Evolutionary conservation across 441 rosid genomes (phyloP), one percentile per base, ranked within the genome.

Genomic region (Erodium trifolium): DNA sequence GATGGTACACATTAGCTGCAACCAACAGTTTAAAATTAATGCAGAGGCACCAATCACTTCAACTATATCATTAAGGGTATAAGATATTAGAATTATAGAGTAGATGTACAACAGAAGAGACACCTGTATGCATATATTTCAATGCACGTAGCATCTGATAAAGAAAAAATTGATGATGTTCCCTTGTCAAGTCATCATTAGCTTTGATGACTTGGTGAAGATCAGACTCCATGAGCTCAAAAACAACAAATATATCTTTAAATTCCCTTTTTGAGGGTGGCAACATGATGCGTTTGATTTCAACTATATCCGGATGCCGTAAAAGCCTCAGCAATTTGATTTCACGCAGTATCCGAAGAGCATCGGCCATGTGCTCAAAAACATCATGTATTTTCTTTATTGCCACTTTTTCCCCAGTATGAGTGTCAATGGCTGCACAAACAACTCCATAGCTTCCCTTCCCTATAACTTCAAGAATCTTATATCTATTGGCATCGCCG

Each of bases 401-500:
- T 17, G 78, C 78, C 11, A 76, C 78, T 35, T 76, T 76, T 68
- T 76, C 75, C 3, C 75, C 75, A 0, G 75, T 76, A 35, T 68
- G 73, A 43, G 78, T 76, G 63, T 95, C 99, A 74, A 86, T 79
- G 17, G 97, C 99, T 18, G 98, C 91, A 78, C 98, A 90, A 63
- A 95, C 99, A 78, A 92, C 95, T 51, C 97, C 99, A 72, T 95
- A 95, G 85, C 99, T 92, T 79, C 98, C 99, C 79, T 92, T 95
- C 16, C 98, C 98, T 65, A 95, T 83, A 37, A 95, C 89, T 83
- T 95, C 97, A 49, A 87, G 85, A 75, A 89, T 82, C 73, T 79
- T 85, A 63, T 95, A 92, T 71, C 96, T 84, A 73, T 87, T 95
- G 16, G 96, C 96, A 82, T 95, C 99, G 9, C 95, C 99, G 57